A percentile compares a stretch with the other conserved stretches of the same genome.
phyloP scores from a whole-genome alignment of 176 grass and related monocot species.

The Oryza nivara region DNA sequence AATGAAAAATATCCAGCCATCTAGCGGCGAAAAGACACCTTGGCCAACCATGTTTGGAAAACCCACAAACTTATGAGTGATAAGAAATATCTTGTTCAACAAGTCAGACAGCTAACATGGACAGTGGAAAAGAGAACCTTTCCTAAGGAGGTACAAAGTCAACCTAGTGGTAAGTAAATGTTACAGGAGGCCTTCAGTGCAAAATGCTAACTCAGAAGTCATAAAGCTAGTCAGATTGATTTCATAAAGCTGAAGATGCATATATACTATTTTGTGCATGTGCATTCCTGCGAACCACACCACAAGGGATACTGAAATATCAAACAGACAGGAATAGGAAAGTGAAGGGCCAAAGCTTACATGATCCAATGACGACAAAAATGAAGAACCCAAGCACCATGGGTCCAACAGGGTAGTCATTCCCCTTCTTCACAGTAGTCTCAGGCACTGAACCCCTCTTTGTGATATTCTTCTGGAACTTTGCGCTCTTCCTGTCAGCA shows the following conservation, averaged over 20 bases:
- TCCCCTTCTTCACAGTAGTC: slow-evolving; percentile 60
- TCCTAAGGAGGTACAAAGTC: not conserved
- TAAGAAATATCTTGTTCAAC: not conserved
- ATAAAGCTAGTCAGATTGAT: not conserved
- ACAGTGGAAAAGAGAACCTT: not conserved
- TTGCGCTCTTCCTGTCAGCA: slow-evolving; percentile 62
- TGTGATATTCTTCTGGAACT: slow-evolving; percentile 63
- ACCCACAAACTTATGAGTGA: not conserved
- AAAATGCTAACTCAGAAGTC: not conserved
- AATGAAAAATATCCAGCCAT: not conserved
- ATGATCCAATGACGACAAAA: slow-evolving; percentile 71
- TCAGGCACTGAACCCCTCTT: slow-evolving; percentile 60
- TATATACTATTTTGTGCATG: not conserved
- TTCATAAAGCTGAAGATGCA: not conserved
- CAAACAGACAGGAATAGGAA: slow-evolving; percentile 1
- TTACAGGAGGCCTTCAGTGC: not conserved
- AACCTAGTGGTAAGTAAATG: not conserved
- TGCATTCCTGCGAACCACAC: not conserved
- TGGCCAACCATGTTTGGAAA: not conserved
- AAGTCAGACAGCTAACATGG: slow-evolving; percentile 9
- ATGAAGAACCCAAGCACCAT: slow-evolving; percentile 65
- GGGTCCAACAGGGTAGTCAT: slow-evolving; percentile 68
- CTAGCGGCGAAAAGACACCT: not conserved
- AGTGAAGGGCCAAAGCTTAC: slow-evolving; percentile 31
- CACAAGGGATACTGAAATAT: not conserved